Evolutionary conservation across 176 grass and related monocot genomes (phyloP), one percentile per base, ranked within the genome.

Genomic region (Aegilops sharonensis): DNA sequence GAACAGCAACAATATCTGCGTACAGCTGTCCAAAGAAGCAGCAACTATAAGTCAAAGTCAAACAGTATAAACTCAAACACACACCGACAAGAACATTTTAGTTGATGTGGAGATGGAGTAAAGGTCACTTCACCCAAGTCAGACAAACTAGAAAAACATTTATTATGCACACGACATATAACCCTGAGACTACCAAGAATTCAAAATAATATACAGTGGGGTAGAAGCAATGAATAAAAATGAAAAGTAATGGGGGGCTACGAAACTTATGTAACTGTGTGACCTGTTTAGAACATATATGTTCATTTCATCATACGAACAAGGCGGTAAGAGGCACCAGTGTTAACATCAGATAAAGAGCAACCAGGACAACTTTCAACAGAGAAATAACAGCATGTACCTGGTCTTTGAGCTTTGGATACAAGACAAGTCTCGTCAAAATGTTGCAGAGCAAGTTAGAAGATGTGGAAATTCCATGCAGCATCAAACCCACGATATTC

Each of bases 381-480:
- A 86, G 12, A 83, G n/a, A 83, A 78, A 61, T 47, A 80, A 68
- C 34, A 75, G 47, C 27, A 57, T 40, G 12, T 81, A 98, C 97
- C 94, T 99, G 87, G 31, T 87, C 85, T 90, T 99, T 92, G 70
- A 99, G 86, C 61, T 94, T 84, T 62, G 85, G 89, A 65, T 50
- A 76, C 74, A 97, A 81, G 73, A 83, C 73, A 80, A 97, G 80
- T 80, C 85, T 89, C 30, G 83, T 87, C 36, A 99, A 76, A 91
- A 99, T 94, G 84, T 74, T 93, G 82, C 72, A 68, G 70, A 99
- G 85, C 80, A 99, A 84, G 45, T 88, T 97, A 79, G 90, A 90
- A 81, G 80, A 87, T 82, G 97, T 75, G 48, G 93, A 83, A 80
- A 88, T 89, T 90, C 97, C 94, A 90, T 99, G 97, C 85, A 99